Conservation (phyloP, 352 stramenopile species). For the Phytophthora parvispora region DNA sequence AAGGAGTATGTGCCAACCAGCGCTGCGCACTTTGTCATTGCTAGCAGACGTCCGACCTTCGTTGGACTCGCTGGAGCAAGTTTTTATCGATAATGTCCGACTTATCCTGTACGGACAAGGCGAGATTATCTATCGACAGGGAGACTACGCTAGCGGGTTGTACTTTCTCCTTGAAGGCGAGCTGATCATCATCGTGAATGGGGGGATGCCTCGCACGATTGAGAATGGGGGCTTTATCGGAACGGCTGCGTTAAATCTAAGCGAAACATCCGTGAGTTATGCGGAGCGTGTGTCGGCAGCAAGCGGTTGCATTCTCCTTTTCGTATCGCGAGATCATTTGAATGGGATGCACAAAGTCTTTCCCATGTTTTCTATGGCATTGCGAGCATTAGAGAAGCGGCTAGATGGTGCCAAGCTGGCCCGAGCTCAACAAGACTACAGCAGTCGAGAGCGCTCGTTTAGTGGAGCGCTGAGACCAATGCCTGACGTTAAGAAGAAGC, state of each 20-base stretch:
- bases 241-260: slow-evolving; percentile 58
- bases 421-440: slow-evolving; percentile 40
- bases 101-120: slow-evolving; percentile 74
- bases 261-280: slow-evolving; percentile 64
- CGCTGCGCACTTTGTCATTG: slow-evolving; percentile 53
- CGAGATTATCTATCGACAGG: slow-evolving; percentile 70
- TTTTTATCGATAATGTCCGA: slow-evolving; percentile 59
- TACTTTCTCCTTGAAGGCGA: slow-evolving; percentile 73
- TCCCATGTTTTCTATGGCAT: slow-evolving; percentile 67
- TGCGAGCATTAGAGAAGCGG: slow-evolving; percentile 66
- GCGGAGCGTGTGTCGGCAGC: slow-evolving; percentile 65
- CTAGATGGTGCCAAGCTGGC: slow-evolving; percentile 57
- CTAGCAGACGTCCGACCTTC: slow-evolving; percentile 48
- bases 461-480: background rate
- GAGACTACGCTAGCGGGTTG: slow-evolving; percentile 67
- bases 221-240: slow-evolving; percentile 64
- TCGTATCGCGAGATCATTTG: slow-evolving; percentile 60
- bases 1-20: slow-evolving; percentile 56
- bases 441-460: slow-evolving; percentile 2
- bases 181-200: slow-evolving; percentile 53
- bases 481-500: slow-evolving; percentile 14
- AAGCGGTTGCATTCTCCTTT: slow-evolving; percentile 68
- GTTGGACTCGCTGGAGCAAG: slow-evolving; percentile 43
- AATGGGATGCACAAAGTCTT: slow-evolving; percentile 71
- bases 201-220: slow-evolving; percentile 39